These are phyloP conservation scores for Yamadazyma triangularis DNA, from an alignment of 1,139 yeast species.

Conservation along the genomic window DNA sequence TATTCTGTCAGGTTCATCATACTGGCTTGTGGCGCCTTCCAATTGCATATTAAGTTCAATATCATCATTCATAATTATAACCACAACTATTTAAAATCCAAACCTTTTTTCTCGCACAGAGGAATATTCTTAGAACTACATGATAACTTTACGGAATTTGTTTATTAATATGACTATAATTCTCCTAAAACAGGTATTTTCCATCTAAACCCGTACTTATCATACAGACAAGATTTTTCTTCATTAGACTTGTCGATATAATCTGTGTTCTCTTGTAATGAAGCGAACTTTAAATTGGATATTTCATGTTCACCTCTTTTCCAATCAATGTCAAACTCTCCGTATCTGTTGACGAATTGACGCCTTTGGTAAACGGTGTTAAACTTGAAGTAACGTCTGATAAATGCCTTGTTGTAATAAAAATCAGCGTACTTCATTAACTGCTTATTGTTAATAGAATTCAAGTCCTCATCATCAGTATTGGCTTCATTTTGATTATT, in stretches of 20 bases:
- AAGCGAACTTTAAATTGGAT: slow-evolving; percentile 7
- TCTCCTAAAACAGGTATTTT: slow-evolving; percentile 47
- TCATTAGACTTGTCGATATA: slow-evolving; percentile 21
- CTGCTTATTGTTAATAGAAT: slow-evolving; percentile 12
- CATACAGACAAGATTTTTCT: slow-evolving; percentile 26
- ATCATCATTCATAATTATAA: not conserved
- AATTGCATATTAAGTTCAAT: not conserved
- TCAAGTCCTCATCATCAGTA: slow-evolving; percentile 8
- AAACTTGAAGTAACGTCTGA: slow-evolving; percentile 41
- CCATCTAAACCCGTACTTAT: slow-evolving; percentile 46
- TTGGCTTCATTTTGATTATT: slow-evolving; percentile 5
- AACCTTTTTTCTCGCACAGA: no score
- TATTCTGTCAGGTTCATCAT: no score
- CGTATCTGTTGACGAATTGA: slow-evolving; percentile 43
- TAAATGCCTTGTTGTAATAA: slow-evolving; percentile 31
- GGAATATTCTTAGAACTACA: no score
- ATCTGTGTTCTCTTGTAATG: slow-evolving; percentile 8
- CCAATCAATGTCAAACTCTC: slow-evolving; percentile 38
- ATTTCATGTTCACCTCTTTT: slow-evolving; percentile 13
- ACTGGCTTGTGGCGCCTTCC: not conserved
- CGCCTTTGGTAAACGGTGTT: slow-evolving; percentile 44
- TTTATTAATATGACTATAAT: slow-evolving; percentile 13
- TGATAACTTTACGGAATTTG: not conserved
- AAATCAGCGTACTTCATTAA: slow-evolving; percentile 27
- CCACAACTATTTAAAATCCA: no score